A percentile compares a stretch with the other conserved stretches of the same genome.
Conservation (phyloP, 225 moss, liverwort and hornwort genomes). For the Thuidium tamariscinum region DNA sequence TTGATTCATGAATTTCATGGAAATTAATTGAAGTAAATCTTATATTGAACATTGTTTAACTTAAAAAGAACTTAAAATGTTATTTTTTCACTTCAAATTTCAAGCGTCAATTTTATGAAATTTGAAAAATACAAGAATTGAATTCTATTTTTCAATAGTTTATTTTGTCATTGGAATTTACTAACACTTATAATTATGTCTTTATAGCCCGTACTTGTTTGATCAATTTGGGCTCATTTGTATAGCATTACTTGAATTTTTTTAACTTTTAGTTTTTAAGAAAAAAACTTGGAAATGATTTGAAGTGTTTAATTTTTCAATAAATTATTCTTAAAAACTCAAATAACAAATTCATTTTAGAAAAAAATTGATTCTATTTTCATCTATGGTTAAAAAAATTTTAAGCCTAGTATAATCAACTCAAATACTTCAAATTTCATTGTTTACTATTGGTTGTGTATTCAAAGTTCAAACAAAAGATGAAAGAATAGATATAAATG, state of each 20-base stretch:
- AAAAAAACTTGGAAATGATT: neutral
- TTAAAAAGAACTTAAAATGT: neutral
- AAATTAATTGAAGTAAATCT: neutral
- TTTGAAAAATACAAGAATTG: neutral
- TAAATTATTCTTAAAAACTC: neutral
- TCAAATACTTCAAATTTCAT: neutral
- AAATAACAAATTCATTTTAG: neutral
- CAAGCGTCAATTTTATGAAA: neutral
- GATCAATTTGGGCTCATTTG: fast-evolving
- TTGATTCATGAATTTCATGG: neutral
- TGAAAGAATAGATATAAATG: neutral
- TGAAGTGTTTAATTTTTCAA: fast-evolving
- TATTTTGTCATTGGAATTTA: neutral
- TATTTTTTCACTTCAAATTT: neutral
- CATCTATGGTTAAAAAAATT: too few relatives aligned
- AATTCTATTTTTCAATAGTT: neutral
- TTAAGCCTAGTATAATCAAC: neutral
- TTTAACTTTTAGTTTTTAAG: neutral
- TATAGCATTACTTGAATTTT: neutral
- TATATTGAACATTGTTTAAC: neutral
- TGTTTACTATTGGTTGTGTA: fast-evolving
- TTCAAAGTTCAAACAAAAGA: neutral
- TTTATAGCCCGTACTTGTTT: neutral
- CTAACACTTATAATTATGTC: fast-evolving
- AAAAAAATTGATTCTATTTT: neutral